These are phyloP conservation scores for Leavenworthia alabamica DNA, from an alignment of 345 rosid genomes.

Conservation along the genomic window DNA sequence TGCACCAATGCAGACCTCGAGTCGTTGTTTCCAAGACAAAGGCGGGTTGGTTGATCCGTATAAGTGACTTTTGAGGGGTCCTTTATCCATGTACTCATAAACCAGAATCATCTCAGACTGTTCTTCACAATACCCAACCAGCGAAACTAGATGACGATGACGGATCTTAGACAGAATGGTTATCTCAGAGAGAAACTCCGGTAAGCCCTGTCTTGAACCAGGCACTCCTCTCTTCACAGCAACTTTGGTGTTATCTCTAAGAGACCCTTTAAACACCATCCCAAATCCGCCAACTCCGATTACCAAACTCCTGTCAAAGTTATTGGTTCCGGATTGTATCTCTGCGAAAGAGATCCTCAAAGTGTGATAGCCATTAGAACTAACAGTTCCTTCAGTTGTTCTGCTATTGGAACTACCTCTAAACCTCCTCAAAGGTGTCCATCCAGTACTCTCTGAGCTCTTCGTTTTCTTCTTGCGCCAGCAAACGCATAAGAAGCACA, in stretches of 20 bases:
- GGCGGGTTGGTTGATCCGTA: slow-evolving; percentile 56
- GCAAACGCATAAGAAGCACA: slow-evolving; percentile 36
- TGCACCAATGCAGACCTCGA: slow-evolving; percentile 82
- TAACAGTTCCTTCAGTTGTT: slow-evolving; percentile 60
- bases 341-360: slow-evolving; percentile 71
- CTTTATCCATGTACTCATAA: slow-evolving; percentile 93
- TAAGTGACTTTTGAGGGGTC: slow-evolving; percentile 76
- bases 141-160: slow-evolving; percentile 88
- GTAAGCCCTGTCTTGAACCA: slow-evolving; percentile 92
- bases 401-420: slow-evolving; percentile 70
- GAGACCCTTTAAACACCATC: slow-evolving; percentile 82
- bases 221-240: slow-evolving; percentile 91
- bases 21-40: slow-evolving; percentile 88
- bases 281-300: slow-evolving; percentile 95
- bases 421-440: slow-evolving; percentile 71
- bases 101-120: slow-evolving; percentile 90
- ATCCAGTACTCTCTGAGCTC: slow-evolving; percentile 58
- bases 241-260: slow-evolving; percentile 64
- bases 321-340: slow-evolving; percentile 62
- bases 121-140: slow-evolving; percentile 90
- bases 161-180: slow-evolving; percentile 73
- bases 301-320: slow-evolving; percentile 59
- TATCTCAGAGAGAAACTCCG: slow-evolving; percentile 89
- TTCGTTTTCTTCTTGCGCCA: slow-evolving; percentile 31
- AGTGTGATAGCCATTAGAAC: slow-evolving; percentile 54